Evolutionary conservation across 1,284 basidiomycete species (phyloP), one percentile per base, ranked within the genome.

Genomic region (Cystobasidiaceae sp.): DNA sequence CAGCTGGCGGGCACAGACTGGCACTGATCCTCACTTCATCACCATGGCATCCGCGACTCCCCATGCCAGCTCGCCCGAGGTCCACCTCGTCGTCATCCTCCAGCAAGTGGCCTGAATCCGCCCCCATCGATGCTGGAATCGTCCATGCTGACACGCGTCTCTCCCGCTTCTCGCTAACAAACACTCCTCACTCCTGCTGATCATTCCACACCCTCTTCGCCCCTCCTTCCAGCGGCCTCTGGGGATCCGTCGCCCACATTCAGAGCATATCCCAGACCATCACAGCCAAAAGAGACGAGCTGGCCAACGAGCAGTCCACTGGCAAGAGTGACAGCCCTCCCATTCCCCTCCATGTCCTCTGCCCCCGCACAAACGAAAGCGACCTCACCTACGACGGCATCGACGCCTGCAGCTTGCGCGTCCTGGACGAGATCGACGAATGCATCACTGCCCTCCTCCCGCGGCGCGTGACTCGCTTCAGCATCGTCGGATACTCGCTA

Each of bases 301-400:
- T 25, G 17, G 23, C 15, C 19, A 27, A 27, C 27, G 5, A 41
- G 13, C 19, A 28, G 17, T 15, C 30, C 7, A 28, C 41, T 15
- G 30, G 45, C n/a, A n/a, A n/a, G n/a, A n/a, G n/a, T n/a, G n/a
- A n/a, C n/a, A n/a, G n/a, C n/a, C n/a, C n/a, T n/a, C n/a, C n/a
- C n/a, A n/a, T n/a, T n/a, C n/a, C n/a, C 17, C 50, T 37, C 33
- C 23, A 51, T 17, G 50, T 67, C 30, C 73, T 86, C 33, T 73
- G 82, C 3, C 80, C 83, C 0, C 74, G 80, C 61, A 80, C 82
- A 2, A 87, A 86, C 71, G 70, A 79, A 2, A 81, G 82, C 43
- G 81, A 82, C 39, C 80, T 80, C 6, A 87, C 86, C 1, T 88
- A 87, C 69, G 87, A 89, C 70, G 86, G 86, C 0, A 81, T 89